Evolutionary conservation across 495 filamentous ascomycete genomes (phyloP).

Genomic region (Tirmania nivea): DNA sequence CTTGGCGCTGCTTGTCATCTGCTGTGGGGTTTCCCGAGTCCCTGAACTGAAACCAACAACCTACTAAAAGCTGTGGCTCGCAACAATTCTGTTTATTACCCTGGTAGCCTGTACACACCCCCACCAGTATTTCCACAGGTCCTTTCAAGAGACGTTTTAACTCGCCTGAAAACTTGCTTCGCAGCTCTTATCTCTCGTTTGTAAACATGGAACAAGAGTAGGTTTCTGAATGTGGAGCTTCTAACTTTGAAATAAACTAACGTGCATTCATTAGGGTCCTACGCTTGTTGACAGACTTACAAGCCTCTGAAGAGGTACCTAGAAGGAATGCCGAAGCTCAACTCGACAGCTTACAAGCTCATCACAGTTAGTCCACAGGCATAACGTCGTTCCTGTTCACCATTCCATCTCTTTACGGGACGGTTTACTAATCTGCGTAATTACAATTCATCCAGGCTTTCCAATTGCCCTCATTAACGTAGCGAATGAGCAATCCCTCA

Average conservation of each 20-base stretch:
- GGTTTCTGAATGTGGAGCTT: neutral
- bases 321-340: conserved; percentile 17
- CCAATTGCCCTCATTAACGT: conserved; percentile 59
- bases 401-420: neutral
- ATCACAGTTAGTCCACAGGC: conserved; percentile 8
- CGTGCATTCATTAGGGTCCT: conserved; percentile 7
- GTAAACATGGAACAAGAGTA: conserved; percentile 17
- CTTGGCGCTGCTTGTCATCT: neutral
- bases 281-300: conserved; percentile 11
- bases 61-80: neutral
- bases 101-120: too few species aligned
- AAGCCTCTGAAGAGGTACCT: conserved; percentile 12
- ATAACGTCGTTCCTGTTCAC: too few species aligned
- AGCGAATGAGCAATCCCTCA: conserved; percentile 45
- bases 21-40: neutral
- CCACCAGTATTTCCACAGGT: too few species aligned
- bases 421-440: neutral
- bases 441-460: conserved; percentile 31
- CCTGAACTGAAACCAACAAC: neutral
- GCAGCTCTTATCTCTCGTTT: neutral
- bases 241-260: conserved; percentile 1
- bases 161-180: neutral
- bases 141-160: neutral
- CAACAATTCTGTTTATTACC: too few species aligned
- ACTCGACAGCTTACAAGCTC: conserved; percentile 11